Conservation (phyloP, 2,329 filamentous ascomycete genomes). For the Curvularia sp. region DNA sequence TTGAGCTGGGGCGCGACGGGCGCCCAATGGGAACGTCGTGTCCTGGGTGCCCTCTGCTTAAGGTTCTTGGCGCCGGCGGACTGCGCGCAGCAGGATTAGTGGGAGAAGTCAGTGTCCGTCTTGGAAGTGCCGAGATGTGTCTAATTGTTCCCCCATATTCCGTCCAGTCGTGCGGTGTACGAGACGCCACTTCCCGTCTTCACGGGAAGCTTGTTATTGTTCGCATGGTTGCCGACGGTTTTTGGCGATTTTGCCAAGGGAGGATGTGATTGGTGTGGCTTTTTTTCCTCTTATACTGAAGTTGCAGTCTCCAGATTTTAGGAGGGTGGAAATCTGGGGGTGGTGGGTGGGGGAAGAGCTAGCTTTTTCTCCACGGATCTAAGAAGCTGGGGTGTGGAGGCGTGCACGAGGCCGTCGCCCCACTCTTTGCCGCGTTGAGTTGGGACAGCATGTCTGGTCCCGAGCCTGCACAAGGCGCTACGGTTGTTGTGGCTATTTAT, state of each 20-base stretch:
- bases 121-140: slow-evolving; percentile 29
- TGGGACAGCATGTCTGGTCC: slow-evolving; percentile 1
- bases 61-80: slow-evolving; percentile 19
- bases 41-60: too few relatives aligned
- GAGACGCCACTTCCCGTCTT: too few relatives aligned
- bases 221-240: too few relatives aligned
- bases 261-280: too few relatives aligned
- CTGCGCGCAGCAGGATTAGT: slow-evolving; percentile 21
- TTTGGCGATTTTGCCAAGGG: too few relatives aligned
- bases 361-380: slow-evolving; percentile 1
- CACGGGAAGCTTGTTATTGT: background rate
- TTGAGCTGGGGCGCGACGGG: background rate
- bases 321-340: background rate
- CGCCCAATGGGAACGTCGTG: slow-evolving; percentile 2
- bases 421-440: background rate
- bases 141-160: slow-evolving; percentile 11
- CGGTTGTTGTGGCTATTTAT: slow-evolving; percentile 30
- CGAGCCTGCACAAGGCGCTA: slow-evolving; percentile 18
- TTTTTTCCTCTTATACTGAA: too few relatives aligned
- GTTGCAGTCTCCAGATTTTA: too few relatives aligned
- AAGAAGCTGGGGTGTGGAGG: slow-evolving; percentile 3
- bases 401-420: background rate
- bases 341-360: background rate
- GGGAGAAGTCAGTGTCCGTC: slow-evolving; percentile 25
- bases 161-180: slow-evolving; percentile 19